These are phyloP conservation scores for Chlamydomonas sphaeroides DNA, from an alignment of 139 green algal genomes.

Conservation along the genomic window DNA sequence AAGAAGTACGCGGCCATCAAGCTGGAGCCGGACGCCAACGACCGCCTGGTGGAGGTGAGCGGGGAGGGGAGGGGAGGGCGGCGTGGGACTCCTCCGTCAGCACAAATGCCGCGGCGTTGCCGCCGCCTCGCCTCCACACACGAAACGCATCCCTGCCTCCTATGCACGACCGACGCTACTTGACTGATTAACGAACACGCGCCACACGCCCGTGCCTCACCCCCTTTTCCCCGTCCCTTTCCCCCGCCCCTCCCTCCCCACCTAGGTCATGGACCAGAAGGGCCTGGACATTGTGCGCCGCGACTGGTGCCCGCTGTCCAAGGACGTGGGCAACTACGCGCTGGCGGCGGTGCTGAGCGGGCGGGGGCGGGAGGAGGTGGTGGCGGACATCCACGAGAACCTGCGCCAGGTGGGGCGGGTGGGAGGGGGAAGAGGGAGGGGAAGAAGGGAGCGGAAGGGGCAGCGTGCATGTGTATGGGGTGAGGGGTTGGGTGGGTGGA, in stretches of 20 bases:
- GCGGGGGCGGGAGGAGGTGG: constrained; percentile 84
- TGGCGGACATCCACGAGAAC: constrained; percentile 86
- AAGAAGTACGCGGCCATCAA: constrained; percentile 99
- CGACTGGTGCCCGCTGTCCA: constrained; percentile 96
- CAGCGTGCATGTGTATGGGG: too few relatives aligned
- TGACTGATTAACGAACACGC: not conserved
- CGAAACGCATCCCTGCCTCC: too few relatives aligned
- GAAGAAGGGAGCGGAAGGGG: constrained; percentile 5
- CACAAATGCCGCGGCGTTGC: too few relatives aligned
- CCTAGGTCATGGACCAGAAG: constrained; percentile 90
- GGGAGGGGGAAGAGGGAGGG: too few relatives aligned
- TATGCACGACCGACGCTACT: too few relatives aligned
- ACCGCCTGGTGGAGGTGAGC: constrained; percentile 66
- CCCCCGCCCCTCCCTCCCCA: not conserved
- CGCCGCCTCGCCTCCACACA: too few relatives aligned
- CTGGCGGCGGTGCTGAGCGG: constrained; percentile 87
- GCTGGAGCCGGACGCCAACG: constrained; percentile 70
- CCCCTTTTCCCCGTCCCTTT: not conserved
- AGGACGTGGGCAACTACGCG: constrained; percentile 87
- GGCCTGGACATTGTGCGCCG: constrained; percentile 97
- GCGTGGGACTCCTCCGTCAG: not conserved
- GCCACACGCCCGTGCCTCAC: not conserved
- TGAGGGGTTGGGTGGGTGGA: too few relatives aligned
- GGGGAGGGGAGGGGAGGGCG: not conserved
- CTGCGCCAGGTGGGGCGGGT: constrained; percentile 65